Evolutionary conservation across 257 asterid species (phyloP).

Genomic region (Voacanga thouarsii): DNA sequence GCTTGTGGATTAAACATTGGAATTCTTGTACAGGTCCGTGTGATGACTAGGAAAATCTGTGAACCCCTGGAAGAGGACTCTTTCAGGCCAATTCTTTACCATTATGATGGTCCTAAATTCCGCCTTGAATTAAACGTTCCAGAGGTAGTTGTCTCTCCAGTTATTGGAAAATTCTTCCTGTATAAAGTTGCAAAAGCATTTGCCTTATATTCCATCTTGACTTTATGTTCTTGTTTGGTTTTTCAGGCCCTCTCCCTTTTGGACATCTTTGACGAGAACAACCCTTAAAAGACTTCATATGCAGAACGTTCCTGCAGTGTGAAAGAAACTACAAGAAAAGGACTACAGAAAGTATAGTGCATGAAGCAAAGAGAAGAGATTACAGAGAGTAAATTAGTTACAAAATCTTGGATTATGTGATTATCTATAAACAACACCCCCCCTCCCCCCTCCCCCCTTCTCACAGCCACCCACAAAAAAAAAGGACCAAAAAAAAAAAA

Average conservation of each 20-base stretch:
- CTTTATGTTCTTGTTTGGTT: neutral
- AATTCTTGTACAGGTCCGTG: conserved; percentile 52
- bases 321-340: neutral
- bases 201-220: neutral
- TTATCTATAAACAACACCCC: neutral
- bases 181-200: neutral
- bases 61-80: conserved; percentile 96
- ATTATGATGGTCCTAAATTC: conserved; percentile 97
- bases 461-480: no score
- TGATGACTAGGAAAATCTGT: conserved; percentile 70
- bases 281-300: conserved; percentile 16
- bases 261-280: conserved; percentile 72
- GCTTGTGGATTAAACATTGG: neutral
- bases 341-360: neutral
- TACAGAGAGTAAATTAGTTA: neutral
- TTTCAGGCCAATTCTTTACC: conserved; percentile 95
- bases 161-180: neutral
- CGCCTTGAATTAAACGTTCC: conserved; percentile 88
- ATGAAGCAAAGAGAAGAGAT: neutral
- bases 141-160: conserved; percentile 50
- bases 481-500: no score
- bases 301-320: neutral
- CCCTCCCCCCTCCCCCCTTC: no score
- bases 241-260: conserved; percentile 81
- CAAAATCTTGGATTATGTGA: conserved; percentile 8